These are phyloP conservation scores for Apiotrichum gamsii DNA, from an alignment of 1,284 basidiomycete species.

Conservation along the genomic window DNA sequence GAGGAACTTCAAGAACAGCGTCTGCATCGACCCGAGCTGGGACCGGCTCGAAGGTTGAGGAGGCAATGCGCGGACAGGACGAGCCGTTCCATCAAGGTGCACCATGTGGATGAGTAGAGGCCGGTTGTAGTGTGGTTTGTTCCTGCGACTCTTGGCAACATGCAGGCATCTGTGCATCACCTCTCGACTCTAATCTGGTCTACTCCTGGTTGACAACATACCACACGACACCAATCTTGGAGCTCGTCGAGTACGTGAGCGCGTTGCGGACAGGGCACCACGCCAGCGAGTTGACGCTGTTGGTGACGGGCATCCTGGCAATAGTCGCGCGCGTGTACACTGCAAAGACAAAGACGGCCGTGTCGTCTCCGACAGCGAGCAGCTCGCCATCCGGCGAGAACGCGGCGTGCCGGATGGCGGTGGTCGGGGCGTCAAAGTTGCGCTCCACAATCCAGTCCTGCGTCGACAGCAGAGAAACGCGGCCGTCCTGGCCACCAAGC, in stretches of 20 bases:
- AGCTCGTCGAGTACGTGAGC: slow-evolving; percentile 33
- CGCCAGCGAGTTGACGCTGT: slow-evolving; percentile 24
- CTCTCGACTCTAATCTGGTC: too few relatives aligned
- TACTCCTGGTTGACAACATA: slow-evolving; percentile 32
- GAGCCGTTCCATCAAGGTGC: slow-evolving; percentile 46
- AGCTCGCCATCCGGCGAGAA: slow-evolving; percentile 40
- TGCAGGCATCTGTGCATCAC: too few relatives aligned
- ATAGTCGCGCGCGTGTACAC: slow-evolving; percentile 25
- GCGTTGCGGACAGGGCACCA: slow-evolving; percentile 36
- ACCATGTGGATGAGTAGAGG: slow-evolving; percentile 29
- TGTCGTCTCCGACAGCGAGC: slow-evolving; percentile 38
- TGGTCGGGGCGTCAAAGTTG: slow-evolving; percentile 33
- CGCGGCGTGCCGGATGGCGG: slow-evolving; percentile 33
- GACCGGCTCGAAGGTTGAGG: slow-evolving; percentile 31
- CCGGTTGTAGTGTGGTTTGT: too few relatives aligned
- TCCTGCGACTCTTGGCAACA: too few relatives aligned
- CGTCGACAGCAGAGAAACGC: slow-evolving; percentile 33
- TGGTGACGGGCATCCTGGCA: slow-evolving; percentile 25
- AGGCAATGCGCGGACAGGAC: slow-evolving; percentile 41
- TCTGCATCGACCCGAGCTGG: slow-evolving; percentile 24
- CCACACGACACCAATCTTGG: slow-evolving; percentile 26
- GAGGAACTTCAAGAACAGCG: slow-evolving; percentile 37
- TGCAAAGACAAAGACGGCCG: slow-evolving; percentile 30
- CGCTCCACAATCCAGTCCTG: slow-evolving; percentile 34
- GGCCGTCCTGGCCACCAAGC: slow-evolving; percentile 38